phyloP scores from a whole-genome alignment of 2,329 filamentous ascomycete species.

The Parascedosporium putredinis region DNA sequence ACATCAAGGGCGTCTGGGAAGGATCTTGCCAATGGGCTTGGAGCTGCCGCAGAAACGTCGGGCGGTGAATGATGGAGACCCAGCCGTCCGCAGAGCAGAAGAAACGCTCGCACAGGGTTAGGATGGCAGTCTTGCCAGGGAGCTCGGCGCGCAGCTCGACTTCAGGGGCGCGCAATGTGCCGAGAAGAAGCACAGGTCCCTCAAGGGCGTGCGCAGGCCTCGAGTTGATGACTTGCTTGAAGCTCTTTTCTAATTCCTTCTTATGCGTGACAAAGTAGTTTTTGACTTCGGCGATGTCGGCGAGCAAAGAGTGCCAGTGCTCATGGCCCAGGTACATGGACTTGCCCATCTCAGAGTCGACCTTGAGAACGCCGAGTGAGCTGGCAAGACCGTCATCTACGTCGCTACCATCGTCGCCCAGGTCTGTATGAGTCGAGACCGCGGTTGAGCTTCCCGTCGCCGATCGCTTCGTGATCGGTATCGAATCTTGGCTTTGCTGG shows the following conservation, averaged over 20 bases:
- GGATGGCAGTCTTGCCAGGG: constrained; percentile 71
- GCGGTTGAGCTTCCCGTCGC: constrained; percentile 18
- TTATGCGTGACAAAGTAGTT: constrained; percentile 81
- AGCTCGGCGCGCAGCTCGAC: constrained; percentile 69
- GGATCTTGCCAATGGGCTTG: constrained; percentile 60
- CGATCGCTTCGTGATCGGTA: constrained; percentile 16
- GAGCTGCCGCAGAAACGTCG: constrained; percentile 71
- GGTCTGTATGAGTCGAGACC: constrained; percentile 25
- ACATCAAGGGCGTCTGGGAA: constrained; percentile 62
- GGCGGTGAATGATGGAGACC: constrained; percentile 69
- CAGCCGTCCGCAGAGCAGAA: constrained; percentile 71
- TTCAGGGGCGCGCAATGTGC: constrained; percentile 60
- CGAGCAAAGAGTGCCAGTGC: constrained; percentile 71
- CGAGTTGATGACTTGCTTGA: constrained; percentile 61
- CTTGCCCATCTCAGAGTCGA: constrained; percentile 66
- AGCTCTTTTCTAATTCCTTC: constrained; percentile 76
- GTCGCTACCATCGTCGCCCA: constrained; percentile 55
- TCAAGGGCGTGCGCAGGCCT: constrained; percentile 50
- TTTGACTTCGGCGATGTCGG: constrained; percentile 85
- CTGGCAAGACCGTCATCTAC: constrained; percentile 58
- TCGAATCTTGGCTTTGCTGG: background rate
- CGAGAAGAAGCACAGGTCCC: constrained; percentile 71
- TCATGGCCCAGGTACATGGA: constrained; percentile 74
- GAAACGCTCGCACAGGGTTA: constrained; percentile 77
- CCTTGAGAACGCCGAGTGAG: constrained; percentile 72